phyloP scores from a whole-genome alignment of 805 yeast genomes.

The Limtongia smithiae region DNA sequence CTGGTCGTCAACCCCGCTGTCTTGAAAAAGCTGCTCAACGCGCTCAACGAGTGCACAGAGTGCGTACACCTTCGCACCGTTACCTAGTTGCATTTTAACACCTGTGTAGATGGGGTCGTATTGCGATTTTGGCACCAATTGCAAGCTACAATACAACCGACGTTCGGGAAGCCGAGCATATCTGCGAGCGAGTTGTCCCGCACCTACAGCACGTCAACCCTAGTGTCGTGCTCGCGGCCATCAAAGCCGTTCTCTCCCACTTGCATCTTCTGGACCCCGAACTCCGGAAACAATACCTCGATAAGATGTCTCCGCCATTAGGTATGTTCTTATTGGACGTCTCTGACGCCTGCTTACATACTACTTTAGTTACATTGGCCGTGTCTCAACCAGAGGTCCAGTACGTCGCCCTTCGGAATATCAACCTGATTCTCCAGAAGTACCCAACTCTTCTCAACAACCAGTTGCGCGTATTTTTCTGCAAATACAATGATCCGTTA shows the following conservation, averaged over 20 bases:
- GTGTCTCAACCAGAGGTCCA: slow-evolving; percentile 92
- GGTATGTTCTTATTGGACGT: slow-evolving; percentile 8
- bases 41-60: slow-evolving; percentile 95
- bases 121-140: slow-evolving; percentile 78
- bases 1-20: slow-evolving; percentile 42
- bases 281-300: slow-evolving; percentile 29
- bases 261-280: slow-evolving; percentile 44
- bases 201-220: slow-evolving; percentile 97
- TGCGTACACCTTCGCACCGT: slow-evolving; percentile 5
- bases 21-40: slow-evolving; percentile 61
- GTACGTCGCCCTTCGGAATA: slow-evolving; percentile 86
- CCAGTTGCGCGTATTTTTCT: slow-evolving; percentile 84
- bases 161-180: slow-evolving; percentile 69
- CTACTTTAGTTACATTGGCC: slow-evolving; percentile 72
- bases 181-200: slow-evolving; percentile 85
- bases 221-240: slow-evolving; percentile 81
- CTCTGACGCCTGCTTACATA: neutral
- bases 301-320: slow-evolving; percentile 33
- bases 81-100: neutral
- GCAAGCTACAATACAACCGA: slow-evolving; percentile 62
- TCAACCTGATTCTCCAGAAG: slow-evolving; percentile 81
- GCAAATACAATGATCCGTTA: slow-evolving; percentile 87
- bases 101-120: slow-evolving; percentile 73
- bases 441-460: slow-evolving; percentile 74
- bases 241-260: slow-evolving; percentile 75